Conservation (phyloP, 2,329 filamentous ascomycete species). For the Xylaria sp. region DNA sequence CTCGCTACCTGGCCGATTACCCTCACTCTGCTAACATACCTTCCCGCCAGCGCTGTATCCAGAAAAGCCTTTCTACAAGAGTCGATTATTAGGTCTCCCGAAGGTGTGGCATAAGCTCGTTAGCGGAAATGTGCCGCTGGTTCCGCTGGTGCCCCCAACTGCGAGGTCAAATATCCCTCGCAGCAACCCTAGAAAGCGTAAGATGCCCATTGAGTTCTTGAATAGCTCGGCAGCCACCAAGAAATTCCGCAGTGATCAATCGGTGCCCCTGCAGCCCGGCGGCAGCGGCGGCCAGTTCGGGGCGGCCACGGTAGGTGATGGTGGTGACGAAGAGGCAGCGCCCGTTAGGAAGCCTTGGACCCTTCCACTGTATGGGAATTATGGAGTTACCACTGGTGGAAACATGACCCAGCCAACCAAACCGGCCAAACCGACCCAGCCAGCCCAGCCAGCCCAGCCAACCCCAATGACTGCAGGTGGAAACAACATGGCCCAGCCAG, state of each 20-base stretch:
- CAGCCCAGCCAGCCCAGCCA: neutral
- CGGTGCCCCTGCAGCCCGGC: constrained; percentile 18
- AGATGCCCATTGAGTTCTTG: constrained; percentile 44
- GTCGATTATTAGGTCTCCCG: constrained; percentile 20
- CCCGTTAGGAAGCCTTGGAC: neutral
- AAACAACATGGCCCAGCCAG: neutral
- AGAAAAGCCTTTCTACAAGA: constrained; percentile 22
- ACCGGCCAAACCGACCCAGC: too few relatives aligned
- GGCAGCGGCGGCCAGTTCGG: constrained; percentile 37
- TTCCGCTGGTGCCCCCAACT: constrained; percentile 43
- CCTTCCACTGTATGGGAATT: too few relatives aligned
- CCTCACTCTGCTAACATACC: constrained; percentile 28
- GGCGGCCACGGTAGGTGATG: constrained; percentile 3
- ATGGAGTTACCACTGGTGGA: too few relatives aligned
- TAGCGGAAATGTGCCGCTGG: constrained; percentile 1
- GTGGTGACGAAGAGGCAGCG: neutral
- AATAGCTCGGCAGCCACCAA: constrained; percentile 23
- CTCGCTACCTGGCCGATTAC: neutral
- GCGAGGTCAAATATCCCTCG: constrained; percentile 38
- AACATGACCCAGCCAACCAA: neutral
- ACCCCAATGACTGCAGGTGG: neutral
- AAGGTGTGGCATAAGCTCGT: constrained; percentile 27
- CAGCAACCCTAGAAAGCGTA: constrained; percentile 46
- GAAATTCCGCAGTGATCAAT: constrained; percentile 31
- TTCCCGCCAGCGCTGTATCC: constrained; percentile 40